Conservation (phyloP, 2,329 filamentous ascomycete genomes). For the Penicillium thymicola region DNA sequence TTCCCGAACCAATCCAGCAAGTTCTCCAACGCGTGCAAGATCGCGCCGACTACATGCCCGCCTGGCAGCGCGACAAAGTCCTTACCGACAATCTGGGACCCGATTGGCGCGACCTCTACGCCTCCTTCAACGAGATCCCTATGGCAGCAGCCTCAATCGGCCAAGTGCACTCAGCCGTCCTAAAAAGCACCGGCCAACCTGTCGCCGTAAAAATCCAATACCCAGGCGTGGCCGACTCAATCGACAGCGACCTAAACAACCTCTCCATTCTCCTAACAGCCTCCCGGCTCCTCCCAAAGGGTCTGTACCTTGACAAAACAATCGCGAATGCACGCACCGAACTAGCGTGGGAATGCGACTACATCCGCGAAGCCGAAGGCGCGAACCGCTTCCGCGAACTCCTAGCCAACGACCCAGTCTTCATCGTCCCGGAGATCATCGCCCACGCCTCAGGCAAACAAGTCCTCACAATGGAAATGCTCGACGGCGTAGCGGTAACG, state of each 20-base stretch:
- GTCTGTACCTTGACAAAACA: constrained; percentile 92
- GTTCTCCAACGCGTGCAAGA: constrained; percentile 94
- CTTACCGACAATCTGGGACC: constrained; percentile 72
- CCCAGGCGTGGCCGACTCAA: constrained; percentile 90
- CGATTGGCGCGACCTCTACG: constrained; percentile 81
- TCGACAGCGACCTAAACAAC: constrained; percentile 94
- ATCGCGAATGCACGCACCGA: constrained; percentile 92
- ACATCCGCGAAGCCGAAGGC: constrained; percentile 80
- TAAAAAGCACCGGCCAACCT: constrained; percentile 68
- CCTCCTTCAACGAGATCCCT: constrained; percentile 81
- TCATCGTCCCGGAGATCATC: constrained; percentile 75
- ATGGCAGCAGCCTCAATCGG: constrained; percentile 96
- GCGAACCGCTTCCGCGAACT: constrained; percentile 72
- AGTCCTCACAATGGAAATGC: constrained; percentile 89
- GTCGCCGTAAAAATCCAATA: constrained; percentile 98
- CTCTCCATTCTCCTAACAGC: constrained; percentile 86
- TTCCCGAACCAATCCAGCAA: constrained; percentile 80
- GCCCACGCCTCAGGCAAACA: constrained; percentile 76
- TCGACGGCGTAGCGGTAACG: constrained; percentile 82
- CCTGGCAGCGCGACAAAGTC: constrained; percentile 85
- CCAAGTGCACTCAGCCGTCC: constrained; percentile 82
- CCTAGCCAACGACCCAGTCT: constrained; percentile 73
- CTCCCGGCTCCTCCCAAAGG: constrained; percentile 82
- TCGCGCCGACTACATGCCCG: constrained; percentile 95
- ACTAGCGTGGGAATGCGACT: constrained; percentile 96